Conservation (phyloP, 768 basidiomycete species). For the Postia placenta region DNA sequence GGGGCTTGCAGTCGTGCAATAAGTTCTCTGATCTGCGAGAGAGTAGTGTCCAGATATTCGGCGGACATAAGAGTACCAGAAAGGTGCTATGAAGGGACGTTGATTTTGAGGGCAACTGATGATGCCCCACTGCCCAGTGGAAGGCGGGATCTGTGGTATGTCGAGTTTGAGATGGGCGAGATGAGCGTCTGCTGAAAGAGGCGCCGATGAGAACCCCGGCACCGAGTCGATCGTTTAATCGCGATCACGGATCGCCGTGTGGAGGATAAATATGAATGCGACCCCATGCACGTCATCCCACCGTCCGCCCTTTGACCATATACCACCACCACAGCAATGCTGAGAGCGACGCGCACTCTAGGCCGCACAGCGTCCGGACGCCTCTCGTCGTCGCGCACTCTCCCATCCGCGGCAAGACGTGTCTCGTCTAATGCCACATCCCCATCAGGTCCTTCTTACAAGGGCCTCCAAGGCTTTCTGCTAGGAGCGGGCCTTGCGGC, state of each 20-base stretch:
- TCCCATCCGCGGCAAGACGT: not conserved
- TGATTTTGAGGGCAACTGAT: too few relatives aligned
- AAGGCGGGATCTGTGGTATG: too few relatives aligned
- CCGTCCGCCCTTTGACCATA: too few relatives aligned
- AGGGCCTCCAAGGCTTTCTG: not conserved
- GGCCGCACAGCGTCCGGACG: not conserved
- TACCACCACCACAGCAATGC: not conserved
- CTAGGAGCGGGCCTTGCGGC: not conserved
- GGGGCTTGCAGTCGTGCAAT: constrained; percentile 23
- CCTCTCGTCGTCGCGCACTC: not conserved
- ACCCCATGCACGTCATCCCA: not conserved
- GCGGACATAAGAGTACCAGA: too few relatives aligned
- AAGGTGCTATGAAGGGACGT: too few relatives aligned
- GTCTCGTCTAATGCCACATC: not conserved
- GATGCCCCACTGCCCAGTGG: too few relatives aligned
- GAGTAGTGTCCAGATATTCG: constrained; percentile 14
- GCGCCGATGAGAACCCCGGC: too few relatives aligned
- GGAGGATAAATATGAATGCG: too few relatives aligned
- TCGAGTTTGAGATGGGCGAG: too few relatives aligned
- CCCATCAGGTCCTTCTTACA: not conserved
- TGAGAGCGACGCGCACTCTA: not conserved
- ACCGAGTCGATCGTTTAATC: too few relatives aligned
- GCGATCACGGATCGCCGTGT: too few relatives aligned
- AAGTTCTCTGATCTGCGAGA: constrained; percentile 21
- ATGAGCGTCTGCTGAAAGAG: too few relatives aligned